These are phyloP conservation scores for Botrytis medusae DNA, from an alignment of 2,329 filamentous ascomycete genomes.

Conservation along the genomic window DNA sequence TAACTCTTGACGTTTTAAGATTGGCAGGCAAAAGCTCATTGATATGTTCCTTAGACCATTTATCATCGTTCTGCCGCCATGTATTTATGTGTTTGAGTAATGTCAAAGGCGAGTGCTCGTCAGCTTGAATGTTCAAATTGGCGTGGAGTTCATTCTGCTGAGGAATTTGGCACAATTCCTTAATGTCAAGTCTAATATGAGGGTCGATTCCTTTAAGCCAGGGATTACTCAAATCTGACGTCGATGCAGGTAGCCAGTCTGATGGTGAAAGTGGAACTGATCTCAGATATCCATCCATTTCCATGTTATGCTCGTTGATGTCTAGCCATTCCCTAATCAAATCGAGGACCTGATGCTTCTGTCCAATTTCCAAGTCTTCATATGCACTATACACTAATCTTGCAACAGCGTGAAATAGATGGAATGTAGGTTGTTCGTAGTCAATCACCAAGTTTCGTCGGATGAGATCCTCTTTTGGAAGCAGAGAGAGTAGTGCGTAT, in stretches of 20 bases:
- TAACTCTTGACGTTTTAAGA: background rate
- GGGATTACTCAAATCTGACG: background rate
- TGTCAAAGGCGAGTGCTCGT: background rate
- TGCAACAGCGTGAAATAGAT: background rate
- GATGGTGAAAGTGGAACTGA: slow-evolving; percentile 1
- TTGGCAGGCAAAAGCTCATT: background rate
- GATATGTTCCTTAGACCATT: background rate
- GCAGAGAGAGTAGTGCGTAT: slow-evolving; percentile 18
- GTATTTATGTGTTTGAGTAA: background rate
- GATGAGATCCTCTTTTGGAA: background rate
- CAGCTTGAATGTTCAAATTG: background rate
- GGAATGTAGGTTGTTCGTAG: background rate
- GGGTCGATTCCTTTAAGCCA: background rate
- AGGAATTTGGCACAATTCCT: background rate
- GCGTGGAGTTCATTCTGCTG: background rate
- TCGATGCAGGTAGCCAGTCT: background rate
- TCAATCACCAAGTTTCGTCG: slow-evolving; percentile 4
- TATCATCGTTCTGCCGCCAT: background rate
- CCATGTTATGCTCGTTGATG: background rate
- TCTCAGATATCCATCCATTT: background rate
- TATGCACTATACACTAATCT: background rate
- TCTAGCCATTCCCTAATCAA: background rate
- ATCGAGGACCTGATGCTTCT: background rate
- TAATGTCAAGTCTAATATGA: background rate
- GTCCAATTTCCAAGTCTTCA: background rate